phyloP scores from a whole-genome alignment of 2,329 filamentous ascomycete species.

The Cladosporium sp. region DNA sequence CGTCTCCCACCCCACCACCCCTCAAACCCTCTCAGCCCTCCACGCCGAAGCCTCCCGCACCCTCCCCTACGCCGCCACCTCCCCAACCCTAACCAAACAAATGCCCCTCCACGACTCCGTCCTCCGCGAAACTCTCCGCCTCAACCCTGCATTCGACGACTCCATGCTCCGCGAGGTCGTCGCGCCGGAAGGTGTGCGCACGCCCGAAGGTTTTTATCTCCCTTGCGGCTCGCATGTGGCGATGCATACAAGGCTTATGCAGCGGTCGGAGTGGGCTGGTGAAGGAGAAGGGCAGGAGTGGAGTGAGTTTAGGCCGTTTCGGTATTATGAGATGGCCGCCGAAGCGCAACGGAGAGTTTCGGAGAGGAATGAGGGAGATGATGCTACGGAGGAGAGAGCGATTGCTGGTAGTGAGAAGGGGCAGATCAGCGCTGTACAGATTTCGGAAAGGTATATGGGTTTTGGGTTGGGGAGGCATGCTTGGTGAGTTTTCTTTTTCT shows the following conservation, averaged over 20 bases:
- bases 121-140: conserved; percentile 26
- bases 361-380: neutral
- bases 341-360: neutral
- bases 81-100: conserved; percentile 13
- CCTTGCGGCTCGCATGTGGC: conserved; percentile 22
- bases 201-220: conserved; percentile 23
- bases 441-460: conserved; percentile 18
- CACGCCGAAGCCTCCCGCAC: conserved; percentile 17
- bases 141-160: conserved; percentile 23
- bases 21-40: conserved; percentile 14
- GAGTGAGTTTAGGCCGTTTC: conserved; percentile 1
- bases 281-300: conserved; percentile 10
- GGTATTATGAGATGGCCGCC: conserved; percentile 5
- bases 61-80: neutral
- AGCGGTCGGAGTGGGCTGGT: conserved; percentile 8
- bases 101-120: conserved; percentile 25
- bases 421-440: conserved; percentile 16
- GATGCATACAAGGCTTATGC: conserved; percentile 12
- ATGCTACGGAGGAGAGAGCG: conserved; percentile 7
- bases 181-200: conserved; percentile 23
- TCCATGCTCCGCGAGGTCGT: conserved; percentile 25
- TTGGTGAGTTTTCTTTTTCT: conserved; percentile 19
- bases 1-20: neutral
- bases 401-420: neutral
- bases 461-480: conserved; percentile 24